Base-by-base conservation (phyloP, 495 filamentous ascomycete genomes). In the Penicillium nucicola region DNA sequence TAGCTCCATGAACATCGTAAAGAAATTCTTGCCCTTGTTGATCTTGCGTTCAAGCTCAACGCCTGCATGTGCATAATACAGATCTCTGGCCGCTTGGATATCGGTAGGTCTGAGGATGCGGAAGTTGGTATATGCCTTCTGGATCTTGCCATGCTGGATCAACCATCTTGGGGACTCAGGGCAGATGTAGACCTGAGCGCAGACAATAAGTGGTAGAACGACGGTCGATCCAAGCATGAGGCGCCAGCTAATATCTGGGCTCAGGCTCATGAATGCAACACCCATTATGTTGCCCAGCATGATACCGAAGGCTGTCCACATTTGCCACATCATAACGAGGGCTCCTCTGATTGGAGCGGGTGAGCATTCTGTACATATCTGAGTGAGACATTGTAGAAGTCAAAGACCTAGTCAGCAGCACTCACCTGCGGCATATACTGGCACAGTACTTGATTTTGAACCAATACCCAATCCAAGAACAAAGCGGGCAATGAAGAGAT, bases 241-340 rank as follows among this genome's bases (percentile, higher is more conserved):
- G 17, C 72, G 67, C 74, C 75, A 77, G 40, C 65, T 64, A 28
- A 77, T 62, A 31, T 71, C 60, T 20, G 62, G 53, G 1, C 56
- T 46, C 8, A 73, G 48, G 17, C 57, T 50, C 60, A 69, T 67
- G 63, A 92, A 87, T 31, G 84, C 86, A 5, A 92, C 75, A 52
- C 84, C 86, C 57, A 85, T 80, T 33, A 84, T 78, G 54, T 86
- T 88, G 17, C 89, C 88, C 13, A 91, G 50, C 80, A 91, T 85
- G 54, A 92, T 90, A 10, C 88, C 88, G 56, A 90, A 90, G 3
- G 87, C 88, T 5, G 86, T 89, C 69, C 74, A 77, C 67, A 83
- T 71, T 62, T 84, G 80, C 76, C 80, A 85, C 69, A 76, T 77
- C 80, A 83, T 84, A 45, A 84, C 81, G 3, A 84, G 63, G 1